phyloP scores from a whole-genome alignment of 2,329 filamentous ascomycete genomes.

The Passalora sequoiae region DNA sequence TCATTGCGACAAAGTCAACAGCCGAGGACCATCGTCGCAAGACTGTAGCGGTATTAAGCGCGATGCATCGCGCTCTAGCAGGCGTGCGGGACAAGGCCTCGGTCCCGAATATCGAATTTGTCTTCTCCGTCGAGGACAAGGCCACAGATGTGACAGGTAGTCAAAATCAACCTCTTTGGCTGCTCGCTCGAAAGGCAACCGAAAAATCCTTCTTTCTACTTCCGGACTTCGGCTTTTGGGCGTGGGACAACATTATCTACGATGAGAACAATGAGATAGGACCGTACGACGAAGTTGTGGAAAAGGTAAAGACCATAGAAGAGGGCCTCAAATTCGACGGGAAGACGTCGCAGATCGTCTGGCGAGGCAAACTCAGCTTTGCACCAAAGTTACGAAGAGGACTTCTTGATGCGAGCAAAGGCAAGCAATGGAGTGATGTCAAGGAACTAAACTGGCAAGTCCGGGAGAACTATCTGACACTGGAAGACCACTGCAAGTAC shows the following conservation, averaged over 20 bases:
- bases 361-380: slow-evolving; percentile 30
- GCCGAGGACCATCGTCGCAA: slow-evolving; percentile 26
- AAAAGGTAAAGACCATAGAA: slow-evolving; percentile 32
- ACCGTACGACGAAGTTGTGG: slow-evolving; percentile 30
- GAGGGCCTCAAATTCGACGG: slow-evolving; percentile 16
- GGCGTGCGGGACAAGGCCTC: slow-evolving; percentile 33
- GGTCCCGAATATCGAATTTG: slow-evolving; percentile 48
- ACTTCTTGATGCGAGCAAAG: slow-evolving; percentile 29
- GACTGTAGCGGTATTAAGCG: slow-evolving; percentile 34
- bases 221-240: slow-evolving; percentile 52
- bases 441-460: slow-evolving; percentile 25
- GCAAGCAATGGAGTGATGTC: slow-evolving; percentile 37
- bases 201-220: slow-evolving; percentile 46
- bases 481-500: slow-evolving; percentile 29
- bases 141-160: slow-evolving; percentile 25
- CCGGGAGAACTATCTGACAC: slow-evolving; percentile 19
- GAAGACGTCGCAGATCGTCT: slow-evolving; percentile 28
- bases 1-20: slow-evolving; percentile 25
- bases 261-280: slow-evolving; percentile 26
- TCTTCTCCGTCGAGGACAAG: slow-evolving; percentile 46
- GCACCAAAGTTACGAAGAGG: slow-evolving; percentile 27
- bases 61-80: slow-evolving; percentile 46
- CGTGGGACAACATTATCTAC: slow-evolving; percentile 48
- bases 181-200: slow-evolving; percentile 24
- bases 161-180: slow-evolving; percentile 37